These are phyloP conservation scores for Astragalus glycyphyllos DNA, from an alignment of 306 rosid species.

Conservation along the genomic window DNA sequence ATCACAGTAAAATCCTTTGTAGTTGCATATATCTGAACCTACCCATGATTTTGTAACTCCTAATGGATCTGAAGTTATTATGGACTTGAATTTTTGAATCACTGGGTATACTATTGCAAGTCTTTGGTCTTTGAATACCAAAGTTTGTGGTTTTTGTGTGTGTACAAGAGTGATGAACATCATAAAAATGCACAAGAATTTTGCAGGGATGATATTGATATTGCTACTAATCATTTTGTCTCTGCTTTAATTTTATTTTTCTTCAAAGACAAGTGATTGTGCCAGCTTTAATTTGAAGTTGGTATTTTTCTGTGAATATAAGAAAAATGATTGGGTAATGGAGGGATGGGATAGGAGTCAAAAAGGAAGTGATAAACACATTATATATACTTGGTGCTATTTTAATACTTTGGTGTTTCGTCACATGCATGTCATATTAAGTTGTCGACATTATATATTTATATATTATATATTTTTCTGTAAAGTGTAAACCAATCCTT, in stretches of 20 bases:
- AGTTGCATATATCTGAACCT: slow-evolving; percentile 77
- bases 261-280: not conserved
- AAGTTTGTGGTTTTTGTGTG: not conserved
- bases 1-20: slow-evolving; percentile 84
- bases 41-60: slow-evolving; percentile 75
- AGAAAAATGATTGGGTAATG: slow-evolving; percentile 14
- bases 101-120: slow-evolving; percentile 67
- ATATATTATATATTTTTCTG: no score
- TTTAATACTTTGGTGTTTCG: slow-evolving; percentile 20
- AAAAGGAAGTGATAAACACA: slow-evolving; percentile 25
- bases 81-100: slow-evolving; percentile 86
- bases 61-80: slow-evolving; percentile 70
- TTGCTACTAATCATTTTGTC: not conserved
- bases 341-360: slow-evolving; percentile 16
- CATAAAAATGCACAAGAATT: not conserved
- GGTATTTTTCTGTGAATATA: not conserved
- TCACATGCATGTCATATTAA: slow-evolving; percentile 33
- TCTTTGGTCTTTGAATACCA: slow-evolving; percentile 72
- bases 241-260: not conserved
- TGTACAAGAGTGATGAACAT: not conserved
- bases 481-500: not conserved
- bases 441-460: not conserved
- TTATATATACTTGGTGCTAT: slow-evolving; percentile 2
- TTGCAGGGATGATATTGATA: not conserved
- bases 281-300: not conserved